Evolutionary conservation across 2,329 filamentous ascomycete genomes (phyloP).

Genomic region (Xylariaceae sp.): DNA sequence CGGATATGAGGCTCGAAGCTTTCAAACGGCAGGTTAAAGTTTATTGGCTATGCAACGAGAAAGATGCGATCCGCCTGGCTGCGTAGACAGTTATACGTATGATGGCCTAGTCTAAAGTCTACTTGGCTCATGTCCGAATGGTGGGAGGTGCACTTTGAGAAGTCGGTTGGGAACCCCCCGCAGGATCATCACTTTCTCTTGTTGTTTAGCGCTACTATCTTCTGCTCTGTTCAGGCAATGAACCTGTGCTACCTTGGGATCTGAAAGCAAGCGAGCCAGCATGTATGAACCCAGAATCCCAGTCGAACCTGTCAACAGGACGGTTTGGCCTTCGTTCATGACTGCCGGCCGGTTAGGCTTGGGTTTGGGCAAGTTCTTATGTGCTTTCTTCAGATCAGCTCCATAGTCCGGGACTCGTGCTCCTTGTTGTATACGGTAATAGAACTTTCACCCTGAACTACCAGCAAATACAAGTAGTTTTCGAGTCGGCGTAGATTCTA

Average conservation of each 20-base stretch:
- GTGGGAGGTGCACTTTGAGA: slow-evolving; percentile 11
- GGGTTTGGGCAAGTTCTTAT: slow-evolving; percentile 32
- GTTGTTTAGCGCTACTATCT: slow-evolving; percentile 8
- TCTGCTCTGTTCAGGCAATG: slow-evolving; percentile 23
- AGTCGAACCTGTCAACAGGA: slow-evolving; percentile 48
- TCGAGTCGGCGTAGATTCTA: slow-evolving; percentile 34
- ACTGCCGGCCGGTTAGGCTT: no score
- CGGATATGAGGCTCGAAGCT: slow-evolving; percentile 45
- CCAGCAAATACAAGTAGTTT: slow-evolving; percentile 16
- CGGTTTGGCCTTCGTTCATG: slow-evolving; percentile 31
- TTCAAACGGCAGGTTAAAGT: slow-evolving; percentile 40
- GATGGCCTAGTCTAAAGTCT: background rate
- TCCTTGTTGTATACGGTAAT: background rate
- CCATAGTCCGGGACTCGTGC: slow-evolving; percentile 21
- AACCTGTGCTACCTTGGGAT: slow-evolving; percentile 25
- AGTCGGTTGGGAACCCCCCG: slow-evolving; percentile 8
- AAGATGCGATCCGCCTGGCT: slow-evolving; percentile 4
- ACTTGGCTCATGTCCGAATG: background rate
- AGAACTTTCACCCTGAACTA: background rate
- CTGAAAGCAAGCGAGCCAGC: slow-evolving; percentile 42
- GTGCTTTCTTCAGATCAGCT: slow-evolving; percentile 36
- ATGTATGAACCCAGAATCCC: slow-evolving; percentile 48
- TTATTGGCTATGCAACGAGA: slow-evolving; percentile 50
- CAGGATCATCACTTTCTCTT: slow-evolving; percentile 17
- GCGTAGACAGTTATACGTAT: slow-evolving; percentile 4